A percentile compares a stretch with the other conserved stretches of the same genome.
phyloP scores from a whole-genome alignment of 1,284 basidiomycete species.

The Ganoderma resinaceum region DNA sequence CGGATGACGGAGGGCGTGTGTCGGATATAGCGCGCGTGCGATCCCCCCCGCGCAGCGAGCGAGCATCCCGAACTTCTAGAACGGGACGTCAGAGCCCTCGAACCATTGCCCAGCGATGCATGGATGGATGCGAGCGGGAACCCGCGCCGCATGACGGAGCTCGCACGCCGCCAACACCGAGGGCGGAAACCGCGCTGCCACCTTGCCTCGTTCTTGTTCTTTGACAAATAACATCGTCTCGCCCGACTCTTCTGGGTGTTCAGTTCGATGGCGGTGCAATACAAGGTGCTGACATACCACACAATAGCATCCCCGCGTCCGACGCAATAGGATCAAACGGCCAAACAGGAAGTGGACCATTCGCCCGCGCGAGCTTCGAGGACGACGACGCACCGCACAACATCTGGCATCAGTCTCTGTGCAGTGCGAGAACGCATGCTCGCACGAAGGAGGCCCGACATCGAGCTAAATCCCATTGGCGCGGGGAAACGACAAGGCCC shows the following conservation, averaged over 20 bases:
- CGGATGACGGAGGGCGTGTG: constrained; percentile 1
- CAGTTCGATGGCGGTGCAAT: background rate
- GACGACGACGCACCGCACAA: background rate
- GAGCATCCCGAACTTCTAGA: constrained; percentile 7
- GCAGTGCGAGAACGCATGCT: background rate
- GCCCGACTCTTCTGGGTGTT: background rate
- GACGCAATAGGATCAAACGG: background rate
- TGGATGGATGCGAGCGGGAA: background rate
- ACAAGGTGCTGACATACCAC: background rate
- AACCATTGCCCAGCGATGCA: background rate
- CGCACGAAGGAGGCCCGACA: background rate
- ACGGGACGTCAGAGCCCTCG: background rate
- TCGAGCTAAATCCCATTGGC: background rate
- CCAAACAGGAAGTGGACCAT: background rate
- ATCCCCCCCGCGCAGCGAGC: background rate
- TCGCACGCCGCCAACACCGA: constrained; percentile 26
- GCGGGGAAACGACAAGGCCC: background rate
- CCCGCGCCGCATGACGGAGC: constrained; percentile 7
- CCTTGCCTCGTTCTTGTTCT: constrained; percentile 8
- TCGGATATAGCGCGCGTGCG: constrained; percentile 11
- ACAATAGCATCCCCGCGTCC: background rate
- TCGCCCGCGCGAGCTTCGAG: background rate
- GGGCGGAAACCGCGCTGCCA: constrained; percentile 20
- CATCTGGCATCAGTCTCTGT: background rate
- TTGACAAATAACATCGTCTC: background rate